These are phyloP conservation scores for Tricholoma saponaceum DNA, from an alignment of 768 basidiomycete genomes.

Conservation along the genomic window DNA sequence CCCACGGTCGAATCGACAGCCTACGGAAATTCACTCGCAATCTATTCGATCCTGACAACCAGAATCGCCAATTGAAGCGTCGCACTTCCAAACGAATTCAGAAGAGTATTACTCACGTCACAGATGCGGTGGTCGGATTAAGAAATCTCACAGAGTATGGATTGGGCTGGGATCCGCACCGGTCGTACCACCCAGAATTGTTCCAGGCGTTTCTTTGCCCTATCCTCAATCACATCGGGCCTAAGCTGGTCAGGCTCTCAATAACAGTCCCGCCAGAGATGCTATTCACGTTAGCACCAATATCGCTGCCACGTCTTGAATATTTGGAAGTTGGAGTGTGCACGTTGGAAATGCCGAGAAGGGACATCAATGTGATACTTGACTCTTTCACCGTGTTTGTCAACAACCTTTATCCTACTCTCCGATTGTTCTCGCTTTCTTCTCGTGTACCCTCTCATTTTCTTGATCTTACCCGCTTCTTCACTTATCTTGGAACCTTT, in stretches of 20 bases:
- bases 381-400: conserved; percentile 43
- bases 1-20: background rate
- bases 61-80: conserved; percentile 26
- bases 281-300: conserved; percentile 27
- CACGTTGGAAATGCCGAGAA: conserved; percentile 22
- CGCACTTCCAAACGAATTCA: conserved; percentile 29
- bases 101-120: conserved; percentile 32
- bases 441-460: conserved; percentile 32
- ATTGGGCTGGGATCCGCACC: conserved; percentile 35
- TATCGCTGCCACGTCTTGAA: conserved; percentile 31
- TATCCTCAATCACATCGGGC: conserved; percentile 28
- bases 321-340: conserved; percentile 31
- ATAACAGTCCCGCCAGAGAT: conserved; percentile 37
- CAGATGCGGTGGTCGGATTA: conserved; percentile 28
- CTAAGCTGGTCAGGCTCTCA: conserved; percentile 27
- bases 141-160: conserved; percentile 31
- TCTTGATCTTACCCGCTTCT: conserved; percentile 37
- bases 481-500: conserved; percentile 32
- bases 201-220: conserved; percentile 34
- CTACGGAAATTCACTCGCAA: conserved; percentile 13
- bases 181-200: conserved; percentile 30
- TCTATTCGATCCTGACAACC: conserved; percentile 26
- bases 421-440: conserved; percentile 31
- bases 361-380: conserved; percentile 30
- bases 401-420: conserved; percentile 35